Evolutionary conservation across 2,329 filamentous ascomycete genomes (phyloP), one percentile per base, ranked within the genome.

Genomic region (Xylaria sp.): DNA sequence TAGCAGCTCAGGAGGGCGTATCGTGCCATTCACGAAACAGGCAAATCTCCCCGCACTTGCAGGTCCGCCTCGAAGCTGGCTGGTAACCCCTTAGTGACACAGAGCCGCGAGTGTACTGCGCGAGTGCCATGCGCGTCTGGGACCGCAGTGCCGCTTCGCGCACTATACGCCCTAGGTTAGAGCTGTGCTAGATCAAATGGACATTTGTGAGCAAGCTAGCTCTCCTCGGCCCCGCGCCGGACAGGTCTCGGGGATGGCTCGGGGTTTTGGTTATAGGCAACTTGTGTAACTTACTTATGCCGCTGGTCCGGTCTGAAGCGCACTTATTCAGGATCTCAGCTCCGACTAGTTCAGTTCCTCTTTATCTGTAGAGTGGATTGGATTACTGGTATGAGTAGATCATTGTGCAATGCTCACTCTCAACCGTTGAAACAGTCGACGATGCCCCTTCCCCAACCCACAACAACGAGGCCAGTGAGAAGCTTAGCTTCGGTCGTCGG

Each of bases 401-500:
- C 52, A 39, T 37, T 39, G n/a, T 37, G 12, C 15, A 32, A 44
- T 28, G 28, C 44, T 25, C 28, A 52, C 6, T 15, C 28, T 55
- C 56, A 46, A 20, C 46, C 39, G 9, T 68, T 50, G 34, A 37
- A 13, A 56, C 52, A 25, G n/a, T 3, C 37, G n/a, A n/a, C 8
- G n/a, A 15, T 54, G 15, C 10, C 46, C 0, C 55, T 63, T 57
- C 50, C 55, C 25, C 41, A 60, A 51, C 12, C 37, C 39, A 44
- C 46, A 9, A 58, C 37, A 23, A 58, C 37, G 23, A 13, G 39
- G 23, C 44, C 3, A n/a, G 12, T 13, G 61, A 48, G 44, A 18
- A 25, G 25, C 44, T 13, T 44, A 41, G n/a, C 32, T 58, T 75
- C 74, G 75, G 72, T 63, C 68, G 70, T 76, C 74, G 75, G 75